Evolutionary conservation across 192 early-diverging fungal genomes (phyloP), one percentile per base, ranked within the genome.

Genomic region (Rhizophagus prolifer): DNA sequence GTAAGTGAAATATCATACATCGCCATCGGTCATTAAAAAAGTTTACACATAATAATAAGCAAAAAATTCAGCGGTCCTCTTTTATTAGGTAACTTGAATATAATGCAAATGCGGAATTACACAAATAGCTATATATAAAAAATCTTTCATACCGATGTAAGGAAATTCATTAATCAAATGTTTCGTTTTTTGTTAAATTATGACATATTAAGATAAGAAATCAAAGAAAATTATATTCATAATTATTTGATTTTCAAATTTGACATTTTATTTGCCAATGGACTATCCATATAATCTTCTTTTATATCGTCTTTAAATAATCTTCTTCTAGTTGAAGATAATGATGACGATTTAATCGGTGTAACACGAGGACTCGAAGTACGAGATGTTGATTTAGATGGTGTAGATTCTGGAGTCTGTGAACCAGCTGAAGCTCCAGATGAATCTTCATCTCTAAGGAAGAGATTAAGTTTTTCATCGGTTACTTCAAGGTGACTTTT

Each of bases 401-500:
- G 36, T 68, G 66, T 68, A 2, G 66, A 28, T 34, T 68, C 36
- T 10, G 34, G 30, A 12, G 66, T 36, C 10, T 30, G 21, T 30
- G 54, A 23, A 58, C 26, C 54, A 75, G 38, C 16, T n/a, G 75
- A 70, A 58, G 50, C 54, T 5, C 62, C 44, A 26, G 75, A 36
- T 26, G 46, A 62, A 72, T 78, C 72, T n/a, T 86, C 85, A 44
- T 85, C 82, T 65, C 65, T 60, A 41, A 90, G 59, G 63, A 87
- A 94, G 61, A 91, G 74, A 47, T 86, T 81, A 38, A 94, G 81
- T 65, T 90, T 88, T 67, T 92, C 92, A 80, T 94, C 92, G 8
- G 86, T 79, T 5, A 90, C 83, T 28, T 91, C 85, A 3, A 91
- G 76, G 81, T 93, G 90, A 61, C 85, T 81, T 62, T 76, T 79